phyloP scores from a whole-genome alignment of 352 stramenopile species.

The Phytophthora agathidicida region DNA sequence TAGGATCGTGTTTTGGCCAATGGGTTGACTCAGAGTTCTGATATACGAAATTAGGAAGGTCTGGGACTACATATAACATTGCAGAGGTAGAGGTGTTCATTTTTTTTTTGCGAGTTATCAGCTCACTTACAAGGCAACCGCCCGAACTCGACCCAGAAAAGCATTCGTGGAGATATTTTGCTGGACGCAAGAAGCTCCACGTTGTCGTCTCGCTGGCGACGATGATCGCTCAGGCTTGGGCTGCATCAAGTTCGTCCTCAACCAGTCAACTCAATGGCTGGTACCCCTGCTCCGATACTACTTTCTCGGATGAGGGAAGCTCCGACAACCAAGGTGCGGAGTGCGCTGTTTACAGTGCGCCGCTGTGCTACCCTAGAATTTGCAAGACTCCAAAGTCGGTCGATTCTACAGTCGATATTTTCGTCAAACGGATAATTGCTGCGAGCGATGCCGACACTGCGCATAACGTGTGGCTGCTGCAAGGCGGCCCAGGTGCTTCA shows the following conservation, averaged over 20 bases:
- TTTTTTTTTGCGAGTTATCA: no score
- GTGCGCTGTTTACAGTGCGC: conserved; percentile 39
- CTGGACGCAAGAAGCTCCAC: conserved; percentile 4
- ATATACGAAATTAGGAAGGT: conserved; percentile 4
- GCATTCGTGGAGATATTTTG: no score
- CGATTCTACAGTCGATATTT: conserved; percentile 34
- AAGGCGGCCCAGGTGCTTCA: conserved; percentile 41
- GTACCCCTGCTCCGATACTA: conserved; percentile 36
- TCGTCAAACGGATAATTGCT: conserved; percentile 43
- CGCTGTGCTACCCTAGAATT: conserved; percentile 41
- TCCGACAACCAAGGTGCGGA: conserved; percentile 20
- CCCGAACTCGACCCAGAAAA: no score
- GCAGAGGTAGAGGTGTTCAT: no score
- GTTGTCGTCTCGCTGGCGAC: not conserved
- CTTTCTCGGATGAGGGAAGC: conserved; percentile 25
- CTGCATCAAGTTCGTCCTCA: conserved; percentile 1
- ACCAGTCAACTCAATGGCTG: conserved; percentile 27
- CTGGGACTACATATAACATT: no score
- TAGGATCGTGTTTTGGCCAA: not conserved
- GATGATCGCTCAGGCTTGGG: conserved; percentile 1
- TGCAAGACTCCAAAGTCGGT: conserved; percentile 11
- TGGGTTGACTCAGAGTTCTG: no score
- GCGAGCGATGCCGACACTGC: conserved; percentile 6
- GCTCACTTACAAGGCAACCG: no score
- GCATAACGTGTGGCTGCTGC: conserved; percentile 46